Evolutionary conservation across 2,329 filamentous ascomycete genomes (phyloP), one percentile per base, ranked within the genome.

Genomic region (Fusarium penzigii): DNA sequence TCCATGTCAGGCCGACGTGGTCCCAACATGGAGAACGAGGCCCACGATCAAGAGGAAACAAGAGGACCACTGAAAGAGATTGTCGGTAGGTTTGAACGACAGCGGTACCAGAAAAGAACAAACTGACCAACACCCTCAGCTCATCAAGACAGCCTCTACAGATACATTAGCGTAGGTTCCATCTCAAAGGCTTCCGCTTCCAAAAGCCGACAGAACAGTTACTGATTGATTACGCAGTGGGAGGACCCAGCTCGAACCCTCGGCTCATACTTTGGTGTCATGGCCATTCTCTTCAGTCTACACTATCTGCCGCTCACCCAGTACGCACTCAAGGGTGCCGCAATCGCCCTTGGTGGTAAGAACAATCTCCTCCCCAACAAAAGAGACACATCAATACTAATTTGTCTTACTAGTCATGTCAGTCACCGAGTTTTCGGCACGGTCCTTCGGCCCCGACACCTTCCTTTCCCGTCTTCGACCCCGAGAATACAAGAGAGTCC

Each of bases 81-180:
- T 0, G 50, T 62, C 1, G 57, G 57, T 59, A 50, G 13, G 48
- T 20, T 20, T 25, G 20, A 25, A 25, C 20, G 20, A 29, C 29
- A 12, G 6, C 11, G 4, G 16, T 32, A 6, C 2, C 12, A 12
- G 16, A 34, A 39, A 32, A 16, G 1, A 40, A n/a, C 25, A 17
- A 39, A 8, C 3, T 12, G 7, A 5, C 14, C 8, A 29, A 16
- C 29, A 5, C 16, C 1, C 3, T 6, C 34, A 61, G 60, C 52
- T 5, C 48, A 62, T 6, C 59, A 62, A 20, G 59, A 62, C 34
- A 62, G 60, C 6, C 59, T 62, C 0, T 62, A 62, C 52, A 62
- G 57, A 34, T 62, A 62, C 50, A 58, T 62, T 49, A 62, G 59
- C 4, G 59, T 62, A 52, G 3, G 57, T 46, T 3, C 11, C 3